Evolutionary conservation across 2,329 filamentous ascomycete genomes (phyloP).

Genomic region (Colletotrichum caudatum): DNA sequence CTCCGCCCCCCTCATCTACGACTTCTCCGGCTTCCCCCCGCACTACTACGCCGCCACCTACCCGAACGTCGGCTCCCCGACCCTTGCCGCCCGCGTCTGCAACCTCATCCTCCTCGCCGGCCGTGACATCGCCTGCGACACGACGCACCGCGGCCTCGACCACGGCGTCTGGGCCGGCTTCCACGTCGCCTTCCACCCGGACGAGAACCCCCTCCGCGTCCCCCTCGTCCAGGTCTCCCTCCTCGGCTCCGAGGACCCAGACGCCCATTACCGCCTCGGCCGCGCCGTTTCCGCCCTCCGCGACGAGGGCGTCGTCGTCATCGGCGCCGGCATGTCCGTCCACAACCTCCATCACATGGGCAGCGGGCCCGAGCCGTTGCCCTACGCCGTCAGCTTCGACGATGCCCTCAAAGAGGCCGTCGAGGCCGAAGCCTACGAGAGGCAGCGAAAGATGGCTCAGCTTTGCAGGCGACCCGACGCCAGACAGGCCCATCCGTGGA

Average conservation of each 20-base stretch:
- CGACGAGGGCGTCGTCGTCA: slow-evolving; percentile 75
- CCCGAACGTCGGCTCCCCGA: slow-evolving; percentile 71
- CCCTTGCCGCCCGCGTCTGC: slow-evolving; percentile 70
- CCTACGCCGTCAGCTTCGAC: slow-evolving; percentile 74
- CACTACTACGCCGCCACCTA: slow-evolving; percentile 77
- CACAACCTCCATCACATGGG: slow-evolving; percentile 73
- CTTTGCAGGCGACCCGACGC: slow-evolving; percentile 58
- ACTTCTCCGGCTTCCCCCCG: slow-evolving; percentile 79
- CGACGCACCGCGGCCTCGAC: slow-evolving; percentile 74
- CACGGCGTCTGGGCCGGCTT: slow-evolving; percentile 83
- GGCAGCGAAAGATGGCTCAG: slow-evolving; percentile 56
- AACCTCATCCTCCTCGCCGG: slow-evolving; percentile 57
- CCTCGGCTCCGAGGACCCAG: slow-evolving; percentile 72
- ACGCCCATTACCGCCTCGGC: slow-evolving; percentile 76
- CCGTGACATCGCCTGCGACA: slow-evolving; percentile 70
- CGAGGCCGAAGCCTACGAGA: slow-evolving; percentile 54
- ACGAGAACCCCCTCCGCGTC: slow-evolving; percentile 71
- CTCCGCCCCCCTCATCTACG: slow-evolving; percentile 72
- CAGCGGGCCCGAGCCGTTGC: slow-evolving; percentile 57
- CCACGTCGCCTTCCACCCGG: slow-evolving; percentile 70
- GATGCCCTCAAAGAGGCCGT: slow-evolving; percentile 58
- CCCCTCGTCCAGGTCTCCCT: slow-evolving; percentile 81
- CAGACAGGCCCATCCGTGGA: slow-evolving; percentile 60
- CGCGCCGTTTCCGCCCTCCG: slow-evolving; percentile 74
- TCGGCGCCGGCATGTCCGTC: slow-evolving; percentile 81